Base-by-base conservation (phyloP, 495 filamentous ascomycete species). In the Aspergillus sclerotioniger region DNA sequence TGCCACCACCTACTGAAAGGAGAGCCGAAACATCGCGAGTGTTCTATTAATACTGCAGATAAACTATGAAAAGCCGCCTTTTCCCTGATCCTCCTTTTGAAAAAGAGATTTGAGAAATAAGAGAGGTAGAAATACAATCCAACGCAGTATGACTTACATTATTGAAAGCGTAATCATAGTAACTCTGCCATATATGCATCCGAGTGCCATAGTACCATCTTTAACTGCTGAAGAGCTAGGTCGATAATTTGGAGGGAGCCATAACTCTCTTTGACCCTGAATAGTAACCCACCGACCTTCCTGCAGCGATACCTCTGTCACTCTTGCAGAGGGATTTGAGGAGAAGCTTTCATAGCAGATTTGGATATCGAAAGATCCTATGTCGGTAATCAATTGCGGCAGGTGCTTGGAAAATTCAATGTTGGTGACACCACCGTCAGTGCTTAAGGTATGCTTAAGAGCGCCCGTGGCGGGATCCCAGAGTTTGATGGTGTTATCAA, bases 401-500 rank as follows among this genome's bases (percentile, higher is more conserved):
- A 54, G 16, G 7, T 5, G 12, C 13, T 45, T 43, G 35, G 52
- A 54, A 20, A 54, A 54, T 54, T 46, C 39, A 54, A 54, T 54
- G 9, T 46, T n/a, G 45, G 53, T 19, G 56, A 67, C 35, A 58
- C 6, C 31, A 33, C 31, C 31, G 10, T 33, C 31, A 33, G 31
- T 33, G 6, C 31, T 33, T 9, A 58, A 16, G 8, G 41, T 58
- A 1, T 53, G 37, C 41, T 53, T 13, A 2, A 53, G 20, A 0
- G 16, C 28, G 41, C 50, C 29, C 3, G 50, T 54, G 6, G 3
- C 55, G 3, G 35, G 9, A 25, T 59, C 29, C 57, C 57, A 59
- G 13, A 73, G 6, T 29, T 64, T 55, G 3, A 71, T 41, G 28
- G 62, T 66, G 0, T 44, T 9, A 53, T 70, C 69, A 43, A 13